Base-by-base conservation (phyloP, 2,329 filamentous ascomycete genomes). In the Clonostachys solani region DNA sequence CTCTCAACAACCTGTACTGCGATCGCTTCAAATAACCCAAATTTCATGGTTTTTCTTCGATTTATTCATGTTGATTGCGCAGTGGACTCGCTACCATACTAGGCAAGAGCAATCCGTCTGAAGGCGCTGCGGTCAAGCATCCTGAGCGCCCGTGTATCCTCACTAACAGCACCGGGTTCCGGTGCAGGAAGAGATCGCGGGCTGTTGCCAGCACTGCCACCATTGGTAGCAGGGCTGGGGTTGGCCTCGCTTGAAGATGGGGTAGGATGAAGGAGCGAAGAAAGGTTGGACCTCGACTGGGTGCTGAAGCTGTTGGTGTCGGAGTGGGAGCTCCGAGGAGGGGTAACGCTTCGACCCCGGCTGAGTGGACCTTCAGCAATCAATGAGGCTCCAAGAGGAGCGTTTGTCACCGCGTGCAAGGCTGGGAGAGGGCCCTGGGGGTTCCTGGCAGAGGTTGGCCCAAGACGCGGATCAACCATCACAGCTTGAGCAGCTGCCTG, bases 61-160 rank as follows among this genome's bases (percentile, higher is more conserved):
- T 10, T 29, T 29, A 8, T 10, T 29, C 23, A 29, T 29, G 9
- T 29, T 29, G 23, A 29, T 29, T 29, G 9, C n/a, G n/a, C n/a
- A n/a, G n/a, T n/a, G n/a, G n/a, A n/a, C n/a, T n/a, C n/a, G n/a
- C 23, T 10, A 6, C 10, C 23, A 29, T 10, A 4, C 23, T 38
- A 18, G 15, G 17, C 36, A 38, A 18, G 36, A 55, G 36, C 36
- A 80, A 80, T 55, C 78, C 79, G 52, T 35, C 44, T 46, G 35
- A 49, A 49, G 13, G 47, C 47, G 17, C 44, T 46, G n/a, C 75
- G 71, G 62, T 89, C 81, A 44, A 89, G 68, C 59, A 87, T 82
- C 52, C 81, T 75, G 42, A 89, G 63, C 2, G 83, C 84, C 53
- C 83, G 73, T 50, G 76, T 77, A 54, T 89, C 86, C 60, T 88